Base-by-base conservation (phyloP, 805 yeast genomes). In the Hanseniaspora meyeri region DNA sequence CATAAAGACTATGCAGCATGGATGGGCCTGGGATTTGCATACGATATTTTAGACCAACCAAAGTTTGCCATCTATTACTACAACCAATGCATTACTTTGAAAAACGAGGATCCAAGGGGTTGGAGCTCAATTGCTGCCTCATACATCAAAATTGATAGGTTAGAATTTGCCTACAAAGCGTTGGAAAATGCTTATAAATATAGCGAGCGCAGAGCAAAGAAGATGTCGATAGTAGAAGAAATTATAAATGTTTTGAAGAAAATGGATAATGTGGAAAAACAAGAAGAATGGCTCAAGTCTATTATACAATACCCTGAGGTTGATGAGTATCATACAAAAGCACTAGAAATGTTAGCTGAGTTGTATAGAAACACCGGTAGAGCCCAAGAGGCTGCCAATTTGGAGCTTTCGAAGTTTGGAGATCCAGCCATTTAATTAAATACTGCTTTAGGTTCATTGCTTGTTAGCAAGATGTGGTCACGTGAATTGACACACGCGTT, bases 11-110 rank as follows among this genome's bases (percentile, higher is more conserved):
- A 86, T 67, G 74, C 96, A 52, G 97, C 97, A 0, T 93, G 98
- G 99, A 93, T 91, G 68, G 98, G 98, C 1, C 73, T 93, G 53
- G 99, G 98, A 0, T 97, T 93, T 69, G 97, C 97, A 1, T 93
- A 93, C 66, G 98, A 93, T 68, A 95, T 93, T 11, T 72, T 91
- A 57, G 97, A 91, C 62, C 91, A 91, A 96, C 93, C 87, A 66
- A 73, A 87, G 59, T 93, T 90, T 65, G 90, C 97, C 0, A 72
- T 90, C 45, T 91, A 88, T 68, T 93, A 93, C 67, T 93, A 88
- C 67, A 96, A 93, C 69, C 76, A 84, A 51, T 96, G 97, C 0
- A 84, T 96, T 53, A 78, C 89, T 12, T 73, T 93, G 61, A 89
- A 86, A 63, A 97, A 97, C 0, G 69, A 81, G 47, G 99, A 93